These are phyloP conservation scores for Pichia sporocuriosa DNA, from an alignment of 805 yeast genomes.

Conservation along the genomic window DNA sequence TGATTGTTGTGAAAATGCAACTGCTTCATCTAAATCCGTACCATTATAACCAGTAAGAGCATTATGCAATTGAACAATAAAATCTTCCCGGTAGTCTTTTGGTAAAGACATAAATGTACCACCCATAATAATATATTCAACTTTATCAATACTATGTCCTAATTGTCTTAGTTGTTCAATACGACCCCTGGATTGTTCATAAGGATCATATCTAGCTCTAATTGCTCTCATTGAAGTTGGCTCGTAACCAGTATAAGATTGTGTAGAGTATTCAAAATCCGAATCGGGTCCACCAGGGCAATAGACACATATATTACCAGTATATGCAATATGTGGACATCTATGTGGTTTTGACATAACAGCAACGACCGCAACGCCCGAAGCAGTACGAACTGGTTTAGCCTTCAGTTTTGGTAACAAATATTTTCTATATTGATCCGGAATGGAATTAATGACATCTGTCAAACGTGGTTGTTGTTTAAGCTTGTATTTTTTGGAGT, in stretches of 20 bases:
- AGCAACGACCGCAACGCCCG: slow-evolving; percentile 98
- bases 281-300: slow-evolving; percentile 99
- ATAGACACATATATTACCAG: slow-evolving; percentile 96
- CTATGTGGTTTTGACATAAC: slow-evolving; percentile 99
- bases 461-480: slow-evolving; percentile 91
- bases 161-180: slow-evolving; percentile 90
- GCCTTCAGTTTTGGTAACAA: slow-evolving; percentile 90
- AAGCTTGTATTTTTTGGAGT: slow-evolving; percentile 84
- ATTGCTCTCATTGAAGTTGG: slow-evolving; percentile 99
- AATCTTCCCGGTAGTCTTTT: slow-evolving; percentile 79
- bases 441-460: slow-evolving; percentile 90
- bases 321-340: slow-evolving; percentile 98
- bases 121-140: slow-evolving; percentile 97
- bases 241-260: slow-evolving; percentile 96
- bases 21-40: slow-evolving; percentile 82
- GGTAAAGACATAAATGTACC: slow-evolving; percentile 98
- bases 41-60: slow-evolving; percentile 93
- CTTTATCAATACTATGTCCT: slow-evolving; percentile 96
- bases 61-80: slow-evolving; percentile 85
- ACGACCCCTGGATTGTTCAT: slow-evolving; percentile 97
- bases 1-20: slow-evolving; percentile 84
- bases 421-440: slow-evolving; percentile 91
- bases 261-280: slow-evolving; percentile 96
- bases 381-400: slow-evolving; percentile 97
- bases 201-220: slow-evolving; percentile 95